Percentiles rank a stretch among this genome's conserved stretches.
Evolutionary conservation across 2,329 filamentous ascomycete species (phyloP).

Genomic region (Sporothrix globosa): DNA sequence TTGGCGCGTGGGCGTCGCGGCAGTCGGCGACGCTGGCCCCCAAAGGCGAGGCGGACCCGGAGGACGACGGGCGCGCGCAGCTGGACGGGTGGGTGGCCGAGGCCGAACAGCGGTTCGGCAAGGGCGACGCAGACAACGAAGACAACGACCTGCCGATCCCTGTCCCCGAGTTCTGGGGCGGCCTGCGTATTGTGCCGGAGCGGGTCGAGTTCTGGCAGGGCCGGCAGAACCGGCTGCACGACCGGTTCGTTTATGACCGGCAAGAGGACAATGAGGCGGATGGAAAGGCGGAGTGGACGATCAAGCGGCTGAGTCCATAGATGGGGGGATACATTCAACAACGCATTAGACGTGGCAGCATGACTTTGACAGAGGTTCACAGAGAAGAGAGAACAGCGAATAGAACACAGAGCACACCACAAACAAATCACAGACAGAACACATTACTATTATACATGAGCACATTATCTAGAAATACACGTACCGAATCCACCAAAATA

Average conservation of each 20-base stretch:
- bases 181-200: conserved; percentile 80
- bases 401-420: background rate
- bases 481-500: conserved; percentile 23
- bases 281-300: conserved; percentile 55
- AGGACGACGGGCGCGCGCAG: conserved; percentile 70
- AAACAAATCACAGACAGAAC: conserved; percentile 4
- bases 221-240: conserved; percentile 83
- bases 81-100: conserved; percentile 79
- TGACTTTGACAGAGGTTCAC: background rate
- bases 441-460: conserved; percentile 36
- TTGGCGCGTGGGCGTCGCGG: conserved; percentile 91
- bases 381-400: background rate
- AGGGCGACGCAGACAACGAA: conserved; percentile 68
- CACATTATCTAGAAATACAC: conserved; percentile 21
- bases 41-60: conserved; percentile 40
- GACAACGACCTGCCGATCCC: conserved; percentile 72
- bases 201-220: conserved; percentile 97
- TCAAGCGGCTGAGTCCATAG: conserved; percentile 75
- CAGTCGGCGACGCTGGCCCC: conserved; percentile 77
- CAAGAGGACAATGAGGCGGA: conserved; percentile 48
- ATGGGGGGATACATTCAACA: conserved; percentile 16
- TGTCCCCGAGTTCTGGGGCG: conserved; percentile 93
- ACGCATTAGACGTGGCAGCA: conserved; percentile 1
- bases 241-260: conserved; percentile 84
- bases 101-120: conserved; percentile 74